Evolutionary conservation across 345 rosid genomes (phyloP), one percentile per base, ranked within the genome.

Genomic region (Schrenkiella parvula): DNA sequence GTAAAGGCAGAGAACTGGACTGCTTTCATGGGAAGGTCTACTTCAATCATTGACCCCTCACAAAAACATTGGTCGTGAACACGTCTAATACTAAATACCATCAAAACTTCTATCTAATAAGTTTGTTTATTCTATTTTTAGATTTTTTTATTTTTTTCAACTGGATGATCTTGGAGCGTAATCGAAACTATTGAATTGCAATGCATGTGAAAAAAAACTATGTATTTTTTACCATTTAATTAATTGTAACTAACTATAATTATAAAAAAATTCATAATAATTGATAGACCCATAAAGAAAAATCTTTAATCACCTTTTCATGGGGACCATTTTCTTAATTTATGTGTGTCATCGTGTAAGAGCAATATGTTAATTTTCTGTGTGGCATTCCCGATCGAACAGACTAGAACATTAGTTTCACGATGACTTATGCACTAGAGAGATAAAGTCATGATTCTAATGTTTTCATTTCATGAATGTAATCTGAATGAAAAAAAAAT

Each of bases 31-130:
- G 74, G 64, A 51, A 68, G 74, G 73, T 59, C 48, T 42, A 42
- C 70, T 55, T 69, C 54, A 76, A 70, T 64, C 70, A 64, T 76
- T 70, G 75, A 55, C 56, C 73, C 48, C 41, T 41, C 44, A 46
- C 47, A 68, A 62, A 55, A 69, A 41, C 79, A 63, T 54, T 62
- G 65, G 71, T 76, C 79, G 80, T 70, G 66, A 47, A 70, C 75
- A 76, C 80, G 66, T 55, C 75, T 55, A 56, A 55, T 70, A 26
- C 50, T 63, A 54, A 63, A 44, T 38, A 62, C 34, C 53, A 64
- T 39, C 55, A 46, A 62, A 25, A 23, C 4, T 52, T 11, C 8
- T 7, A 37, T 47, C 13, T 42, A 51, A 15, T 19, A 11, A 63
- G 28, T 11, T 28, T 8, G 8, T 11, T 18, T 29, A 13, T 29